These are phyloP conservation scores for Ophiorrhiza pumila DNA, from an alignment of 257 asterid species.

Conservation along the genomic window DNA sequence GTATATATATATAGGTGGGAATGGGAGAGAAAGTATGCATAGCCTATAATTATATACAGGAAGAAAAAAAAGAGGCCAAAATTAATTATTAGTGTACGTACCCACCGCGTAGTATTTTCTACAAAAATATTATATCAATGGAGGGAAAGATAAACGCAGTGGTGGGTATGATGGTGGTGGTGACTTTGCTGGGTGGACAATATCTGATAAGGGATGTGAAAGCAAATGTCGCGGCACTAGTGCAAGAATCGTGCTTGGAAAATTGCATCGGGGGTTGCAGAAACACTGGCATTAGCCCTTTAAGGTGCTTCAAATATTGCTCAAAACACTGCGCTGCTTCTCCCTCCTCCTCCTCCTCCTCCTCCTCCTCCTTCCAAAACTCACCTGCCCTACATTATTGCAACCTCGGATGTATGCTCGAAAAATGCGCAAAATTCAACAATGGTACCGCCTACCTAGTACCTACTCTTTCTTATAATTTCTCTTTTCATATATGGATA, in stretches of 20 bases:
- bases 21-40: too few relatives aligned
- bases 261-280: conserved; percentile 5
- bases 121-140: too few relatives aligned
- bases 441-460: background rate
- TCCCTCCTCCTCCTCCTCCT: background rate
- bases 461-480: background rate
- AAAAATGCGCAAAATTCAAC: background rate
- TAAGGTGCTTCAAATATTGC: conserved; percentile 6
- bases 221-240: background rate
- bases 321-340: background rate
- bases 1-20: too few relatives aligned
- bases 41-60: too few relatives aligned
- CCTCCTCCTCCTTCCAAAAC: background rate
- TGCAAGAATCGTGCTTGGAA: background rate
- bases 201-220: background rate
- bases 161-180: background rate
- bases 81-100: too few relatives aligned
- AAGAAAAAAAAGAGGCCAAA: too few relatives aligned
- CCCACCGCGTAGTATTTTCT: too few relatives aligned
- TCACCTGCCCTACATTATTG: background rate
- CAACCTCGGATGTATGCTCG: conserved; percentile 5
- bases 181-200: background rate
- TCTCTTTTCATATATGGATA: background rate
- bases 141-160: conserved; percentile 4
- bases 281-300: background rate